Evolutionary conservation across 768 basidiomycete genomes (phyloP).

Genomic region (Strobilomyces echinocephalus): DNA sequence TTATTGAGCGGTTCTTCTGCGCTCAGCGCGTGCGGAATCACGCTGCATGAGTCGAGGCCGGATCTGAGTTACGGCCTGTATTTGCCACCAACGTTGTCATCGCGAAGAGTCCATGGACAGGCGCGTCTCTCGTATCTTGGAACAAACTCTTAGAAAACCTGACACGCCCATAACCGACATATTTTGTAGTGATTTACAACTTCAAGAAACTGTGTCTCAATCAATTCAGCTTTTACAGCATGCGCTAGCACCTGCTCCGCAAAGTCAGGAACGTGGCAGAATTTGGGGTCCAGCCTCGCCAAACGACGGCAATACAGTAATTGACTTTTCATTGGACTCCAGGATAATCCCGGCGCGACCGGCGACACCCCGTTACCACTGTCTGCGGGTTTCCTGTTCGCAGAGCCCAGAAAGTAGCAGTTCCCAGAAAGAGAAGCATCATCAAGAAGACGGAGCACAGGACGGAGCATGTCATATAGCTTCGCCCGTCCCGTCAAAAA

Average conservation of each 20-base stretch:
- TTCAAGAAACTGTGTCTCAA: constrained; percentile 43
- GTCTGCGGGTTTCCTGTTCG: constrained; percentile 28
- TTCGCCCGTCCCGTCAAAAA: constrained; percentile 24
- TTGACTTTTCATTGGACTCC: constrained; percentile 41
- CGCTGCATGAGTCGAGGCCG: constrained; percentile 6
- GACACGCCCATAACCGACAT: constrained; percentile 1
- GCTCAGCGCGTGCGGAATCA: not conserved
- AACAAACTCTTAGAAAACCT: constrained; percentile 7
- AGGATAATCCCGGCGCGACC: constrained; percentile 32
- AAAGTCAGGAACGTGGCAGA: constrained; percentile 13
- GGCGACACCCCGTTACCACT: constrained; percentile 47
- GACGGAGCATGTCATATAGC: constrained; percentile 10
- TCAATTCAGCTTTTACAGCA: constrained; percentile 50
- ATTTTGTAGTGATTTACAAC: constrained; percentile 34
- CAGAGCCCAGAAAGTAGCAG: constrained; percentile 3
- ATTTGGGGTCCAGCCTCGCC: constrained; percentile 11
- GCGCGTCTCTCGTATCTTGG: constrained; percentile 29
- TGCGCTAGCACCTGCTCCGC: constrained; percentile 32
- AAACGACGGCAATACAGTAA: constrained; percentile 21
- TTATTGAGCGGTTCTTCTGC: too few species aligned
- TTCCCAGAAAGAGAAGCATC: constrained; percentile 36
- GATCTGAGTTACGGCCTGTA: constrained; percentile 2
- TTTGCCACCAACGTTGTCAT: not conserved
- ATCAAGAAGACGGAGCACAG: constrained; percentile 16
- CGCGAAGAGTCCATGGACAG: constrained; percentile 34